Evolutionary conservation across 192 early-diverging fungal species (phyloP).

Genomic region (Rhizoclosmatium sp.): DNA sequence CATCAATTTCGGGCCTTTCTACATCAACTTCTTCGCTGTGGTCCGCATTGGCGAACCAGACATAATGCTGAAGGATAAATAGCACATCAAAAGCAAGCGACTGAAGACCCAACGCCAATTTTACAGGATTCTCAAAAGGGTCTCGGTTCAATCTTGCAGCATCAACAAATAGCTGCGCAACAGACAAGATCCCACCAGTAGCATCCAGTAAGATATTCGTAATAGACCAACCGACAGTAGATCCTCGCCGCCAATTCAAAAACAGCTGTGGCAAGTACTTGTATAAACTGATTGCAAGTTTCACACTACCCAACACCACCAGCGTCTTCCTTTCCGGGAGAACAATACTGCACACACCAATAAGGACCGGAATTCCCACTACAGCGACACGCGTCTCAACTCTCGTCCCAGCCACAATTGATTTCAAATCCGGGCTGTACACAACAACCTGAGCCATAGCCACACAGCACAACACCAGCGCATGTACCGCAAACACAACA

Average conservation of each 20-base stretch:
- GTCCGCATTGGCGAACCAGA: slow-evolving; percentile 62
- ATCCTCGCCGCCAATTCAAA: slow-evolving; percentile 75
- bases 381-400: too few species aligned
- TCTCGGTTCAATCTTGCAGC: slow-evolving; percentile 53
- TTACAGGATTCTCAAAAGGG: slow-evolving; percentile 57
- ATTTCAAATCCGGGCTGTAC: neutral
- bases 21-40: neutral
- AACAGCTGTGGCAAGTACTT: slow-evolving; percentile 73
- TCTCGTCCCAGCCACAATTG: neutral
- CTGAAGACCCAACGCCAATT: slow-evolving; percentile 77
- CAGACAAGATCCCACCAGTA: slow-evolving; percentile 79
- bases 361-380: neutral
- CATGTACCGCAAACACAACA: neutral
- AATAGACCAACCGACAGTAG: slow-evolving; percentile 91
- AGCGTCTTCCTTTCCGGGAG: slow-evolving; percentile 65
- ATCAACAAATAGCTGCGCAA: slow-evolving; percentile 82
- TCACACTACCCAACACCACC: slow-evolving; percentile 79
- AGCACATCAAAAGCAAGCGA: slow-evolving; percentile 84
- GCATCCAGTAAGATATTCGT: slow-evolving; percentile 89
- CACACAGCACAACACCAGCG: neutral
- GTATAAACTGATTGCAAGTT: slow-evolving; percentile 78
- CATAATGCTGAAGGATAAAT: slow-evolving; percentile 85
- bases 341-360: neutral
- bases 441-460: neutral
- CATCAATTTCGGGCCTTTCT: neutral